These are phyloP conservation scores for Monosporascus sp. DNA, from an alignment of 2,329 filamentous ascomycete species.

Conservation along the genomic window DNA sequence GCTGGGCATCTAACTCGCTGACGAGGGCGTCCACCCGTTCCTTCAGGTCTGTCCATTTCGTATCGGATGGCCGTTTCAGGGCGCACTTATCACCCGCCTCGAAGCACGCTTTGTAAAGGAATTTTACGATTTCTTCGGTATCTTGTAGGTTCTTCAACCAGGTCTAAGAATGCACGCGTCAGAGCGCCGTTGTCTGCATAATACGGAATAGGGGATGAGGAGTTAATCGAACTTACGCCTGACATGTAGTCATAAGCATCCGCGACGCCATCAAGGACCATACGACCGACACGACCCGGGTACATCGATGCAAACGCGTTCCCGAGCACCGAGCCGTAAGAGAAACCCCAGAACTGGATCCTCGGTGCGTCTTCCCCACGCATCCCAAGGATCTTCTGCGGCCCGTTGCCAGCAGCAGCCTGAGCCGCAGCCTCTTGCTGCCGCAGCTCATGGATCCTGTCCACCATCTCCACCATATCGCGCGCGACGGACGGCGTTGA, in stretches of 20 bases:
- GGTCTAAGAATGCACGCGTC: slow-evolving; percentile 6
- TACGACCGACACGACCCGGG: slow-evolving; percentile 33
- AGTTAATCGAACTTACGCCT: slow-evolving; percentile 18
- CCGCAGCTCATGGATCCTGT: slow-evolving; percentile 31
- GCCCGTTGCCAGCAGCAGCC: neutral
- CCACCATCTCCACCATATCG: slow-evolving; percentile 41
- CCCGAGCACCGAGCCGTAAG: slow-evolving; percentile 41
- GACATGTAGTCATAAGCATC: slow-evolving; percentile 32
- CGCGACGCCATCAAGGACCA: slow-evolving; percentile 36
- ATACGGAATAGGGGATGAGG: neutral
- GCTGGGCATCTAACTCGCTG: slow-evolving; percentile 20
- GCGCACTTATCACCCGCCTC: slow-evolving; percentile 24
- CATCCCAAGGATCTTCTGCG: neutral
- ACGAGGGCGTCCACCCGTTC: slow-evolving; percentile 28
- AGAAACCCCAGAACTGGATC: slow-evolving; percentile 44
- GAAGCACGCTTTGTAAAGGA: slow-evolving; percentile 33
- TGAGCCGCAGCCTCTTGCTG: neutral
- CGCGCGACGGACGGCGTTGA: slow-evolving; percentile 34
- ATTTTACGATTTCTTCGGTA: slow-evolving; percentile 27
- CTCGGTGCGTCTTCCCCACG: slow-evolving; percentile 3
- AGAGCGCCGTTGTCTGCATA: neutral
- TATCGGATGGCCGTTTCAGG: slow-evolving; percentile 22
- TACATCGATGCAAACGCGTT: slow-evolving; percentile 40
- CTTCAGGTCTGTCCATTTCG: slow-evolving; percentile 22
- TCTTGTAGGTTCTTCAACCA: slow-evolving; percentile 35